phyloP scores from a whole-genome alignment of 148 eudicot genomes.

The Heliosperma pusillum region DNA sequence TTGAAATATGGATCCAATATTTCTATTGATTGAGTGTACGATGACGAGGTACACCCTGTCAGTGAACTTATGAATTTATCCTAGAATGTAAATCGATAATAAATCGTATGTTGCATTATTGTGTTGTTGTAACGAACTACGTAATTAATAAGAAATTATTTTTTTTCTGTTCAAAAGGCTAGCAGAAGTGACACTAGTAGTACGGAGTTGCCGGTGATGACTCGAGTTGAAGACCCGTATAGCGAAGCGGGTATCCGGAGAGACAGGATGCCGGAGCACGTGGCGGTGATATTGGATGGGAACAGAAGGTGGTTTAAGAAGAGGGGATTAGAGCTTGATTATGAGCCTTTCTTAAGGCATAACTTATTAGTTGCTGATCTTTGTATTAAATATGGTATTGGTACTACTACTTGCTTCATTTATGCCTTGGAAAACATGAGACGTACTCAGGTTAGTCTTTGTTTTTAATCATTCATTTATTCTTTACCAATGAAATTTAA shows the following conservation, averaged over 20 bases:
- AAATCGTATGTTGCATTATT: too few relatives aligned
- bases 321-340: neutral
- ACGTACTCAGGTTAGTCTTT: neutral
- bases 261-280: slow-evolving; percentile 13
- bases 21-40: too few relatives aligned
- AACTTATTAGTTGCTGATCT: slow-evolving; percentile 2
- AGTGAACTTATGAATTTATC: too few relatives aligned
- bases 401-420: neutral
- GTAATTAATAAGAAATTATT: too few relatives aligned
- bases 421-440: slow-evolving; percentile 12
- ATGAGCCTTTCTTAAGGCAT: neutral
- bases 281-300: slow-evolving; percentile 17
- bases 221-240: neutral
- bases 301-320: slow-evolving; percentile 8
- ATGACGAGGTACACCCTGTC: too few relatives aligned
- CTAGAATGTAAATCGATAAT: too few relatives aligned
- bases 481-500: too few relatives aligned
- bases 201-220: neutral
- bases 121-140: too few relatives aligned
- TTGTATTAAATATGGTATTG: slow-evolving; percentile 16
- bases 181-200: neutral
- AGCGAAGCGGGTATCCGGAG: neutral
- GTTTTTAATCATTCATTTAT: neutral
- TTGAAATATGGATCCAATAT: too few relatives aligned
- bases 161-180: neutral